These are phyloP conservation scores for Daldinia loculata DNA, from an alignment of 495 filamentous ascomycete genomes.

Conservation along the genomic window DNA sequence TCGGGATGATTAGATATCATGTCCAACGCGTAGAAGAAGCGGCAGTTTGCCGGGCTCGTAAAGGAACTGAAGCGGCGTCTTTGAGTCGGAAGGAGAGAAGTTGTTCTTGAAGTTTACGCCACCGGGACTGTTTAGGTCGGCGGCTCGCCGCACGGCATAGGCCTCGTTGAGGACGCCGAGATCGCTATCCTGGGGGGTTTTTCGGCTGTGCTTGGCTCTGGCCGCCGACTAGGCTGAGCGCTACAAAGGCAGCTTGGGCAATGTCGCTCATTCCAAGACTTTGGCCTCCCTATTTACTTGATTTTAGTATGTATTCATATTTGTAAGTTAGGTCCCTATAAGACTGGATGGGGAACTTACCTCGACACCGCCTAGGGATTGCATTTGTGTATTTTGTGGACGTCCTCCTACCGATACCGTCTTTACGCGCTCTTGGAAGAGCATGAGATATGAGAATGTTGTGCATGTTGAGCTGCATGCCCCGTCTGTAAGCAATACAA, in stretches of 20 bases:
- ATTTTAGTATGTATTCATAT: background rate
- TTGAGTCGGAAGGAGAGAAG: slow-evolving; percentile 41
- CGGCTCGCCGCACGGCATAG: slow-evolving; percentile 20
- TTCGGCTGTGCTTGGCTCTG: slow-evolving; percentile 14
- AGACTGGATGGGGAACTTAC: slow-evolving; percentile 24
- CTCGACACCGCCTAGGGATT: slow-evolving; percentile 67
- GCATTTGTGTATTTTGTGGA: slow-evolving; percentile 61
- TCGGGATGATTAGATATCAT: slow-evolving; percentile 54
- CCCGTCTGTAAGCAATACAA: slow-evolving; percentile 64
- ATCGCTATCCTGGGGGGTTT: slow-evolving; percentile 27
- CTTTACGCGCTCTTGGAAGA: slow-evolving; percentile 64
- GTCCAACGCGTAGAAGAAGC: slow-evolving; percentile 61
- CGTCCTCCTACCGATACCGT: slow-evolving; percentile 68
- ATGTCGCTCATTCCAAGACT: slow-evolving; percentile 28
- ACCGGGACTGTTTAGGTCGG: slow-evolving; percentile 16
- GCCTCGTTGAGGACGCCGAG: slow-evolving; percentile 29
- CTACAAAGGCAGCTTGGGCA: slow-evolving; percentile 15
- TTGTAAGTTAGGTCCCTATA: too few species aligned
- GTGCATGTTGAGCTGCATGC: slow-evolving; percentile 70
- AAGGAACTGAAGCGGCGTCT: slow-evolving; percentile 61
- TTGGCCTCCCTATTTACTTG: slow-evolving; percentile 47
- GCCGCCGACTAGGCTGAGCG: slow-evolving; percentile 21
- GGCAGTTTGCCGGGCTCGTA: slow-evolving; percentile 64
- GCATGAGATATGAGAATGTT: slow-evolving; percentile 65
- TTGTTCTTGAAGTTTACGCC: slow-evolving; percentile 51